Percentiles rank a stretch among this genome's conserved stretches.
These are phyloP conservation scores for Aureobasidium zeae DNA, from an alignment of 2,329 filamentous ascomycete genomes.

Conservation along the genomic window DNA sequence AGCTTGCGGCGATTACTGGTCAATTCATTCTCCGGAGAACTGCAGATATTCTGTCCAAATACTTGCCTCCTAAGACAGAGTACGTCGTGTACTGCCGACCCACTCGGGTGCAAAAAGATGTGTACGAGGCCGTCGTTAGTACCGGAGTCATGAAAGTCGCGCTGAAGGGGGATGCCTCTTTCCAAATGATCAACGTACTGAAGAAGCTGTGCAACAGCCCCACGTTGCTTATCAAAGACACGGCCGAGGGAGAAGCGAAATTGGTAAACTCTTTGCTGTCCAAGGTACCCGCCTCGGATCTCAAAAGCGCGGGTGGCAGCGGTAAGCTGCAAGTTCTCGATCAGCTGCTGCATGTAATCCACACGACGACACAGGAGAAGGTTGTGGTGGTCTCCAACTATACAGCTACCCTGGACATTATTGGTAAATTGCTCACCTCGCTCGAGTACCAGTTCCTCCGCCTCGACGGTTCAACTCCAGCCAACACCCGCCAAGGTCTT, in stretches of 20 bases:
- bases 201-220: conserved; percentile 70
- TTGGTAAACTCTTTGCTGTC: conserved; percentile 28
- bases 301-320: conserved; percentile 50
- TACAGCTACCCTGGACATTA: conserved; percentile 60
- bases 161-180: conserved; percentile 51
- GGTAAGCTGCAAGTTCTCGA: conserved; percentile 61
- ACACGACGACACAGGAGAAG: conserved; percentile 55
- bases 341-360: conserved; percentile 52
- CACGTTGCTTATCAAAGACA: conserved; percentile 46
- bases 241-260: conserved; percentile 33
- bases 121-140: conserved; percentile 55
- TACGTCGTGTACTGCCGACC: conserved; percentile 58
- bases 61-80: conserved; percentile 58
- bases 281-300: conserved; percentile 46
- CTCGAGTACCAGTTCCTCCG: conserved; percentile 55
- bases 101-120: conserved; percentile 49
- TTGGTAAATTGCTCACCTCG: conserved; percentile 51
- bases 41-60: conserved; percentile 56
- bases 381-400: conserved; percentile 70
- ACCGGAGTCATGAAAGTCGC: conserved; percentile 55
- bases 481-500: conserved; percentile 54
- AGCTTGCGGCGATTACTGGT: conserved; percentile 51
- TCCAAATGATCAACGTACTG: conserved; percentile 61
- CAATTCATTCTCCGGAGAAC: conserved; percentile 58
- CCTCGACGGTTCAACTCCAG: conserved; percentile 58